Base-by-base conservation (phyloP, 2,329 filamentous ascomycete genomes). In the Aspergillus costaricaensis region DNA sequence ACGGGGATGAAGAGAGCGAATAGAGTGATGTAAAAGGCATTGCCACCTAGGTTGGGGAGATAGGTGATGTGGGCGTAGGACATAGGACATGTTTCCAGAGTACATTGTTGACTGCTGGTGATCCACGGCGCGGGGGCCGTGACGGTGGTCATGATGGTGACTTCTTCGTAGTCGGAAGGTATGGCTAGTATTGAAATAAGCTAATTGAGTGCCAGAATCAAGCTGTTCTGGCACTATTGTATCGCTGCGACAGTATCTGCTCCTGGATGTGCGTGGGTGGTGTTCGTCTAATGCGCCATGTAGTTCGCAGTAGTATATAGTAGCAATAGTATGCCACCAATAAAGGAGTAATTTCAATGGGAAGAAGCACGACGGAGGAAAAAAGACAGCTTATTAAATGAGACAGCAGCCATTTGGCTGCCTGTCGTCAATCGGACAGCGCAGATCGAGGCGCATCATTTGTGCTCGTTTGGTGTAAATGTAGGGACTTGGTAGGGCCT, bases 11-110 rank as follows among this genome's bases (percentile, higher is more conserved):
- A 43, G 36, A 55, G 7, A 9, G 19, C 52, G 7, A 55, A 55
- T 14, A 55, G 52, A 5, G 52, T 39, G 15, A 55, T 44, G 23
- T 25, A 55, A 23, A 55, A 55, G 5, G 52, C 52, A n/a, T 55
- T 55, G 2, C 52, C 52, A 4, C 38, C 52, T 14, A 55, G 52
- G 39, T 44, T 55, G 14, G 52, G 52, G 5, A 55, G 52, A 39
- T 55, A 55, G 23, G 36, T 41, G 21, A 17, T 32, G 23, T 55
- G 52, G 9, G 52, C 52, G 8, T 41, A 30, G 12, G 52, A 55
- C 5, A 55, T 3, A n/a, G 52, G 52, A 44, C 52, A 55, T 8
- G 47, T 50, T n/a, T 50, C 47, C 4, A 50, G 47, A 3, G 47
- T 50, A 6, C 47, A 50, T 30, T 50, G 47, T 30, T 50, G 47